Conservation (phyloP, 2,329 filamentous ascomycete genomes). For the Coniella lustricola region DNA sequence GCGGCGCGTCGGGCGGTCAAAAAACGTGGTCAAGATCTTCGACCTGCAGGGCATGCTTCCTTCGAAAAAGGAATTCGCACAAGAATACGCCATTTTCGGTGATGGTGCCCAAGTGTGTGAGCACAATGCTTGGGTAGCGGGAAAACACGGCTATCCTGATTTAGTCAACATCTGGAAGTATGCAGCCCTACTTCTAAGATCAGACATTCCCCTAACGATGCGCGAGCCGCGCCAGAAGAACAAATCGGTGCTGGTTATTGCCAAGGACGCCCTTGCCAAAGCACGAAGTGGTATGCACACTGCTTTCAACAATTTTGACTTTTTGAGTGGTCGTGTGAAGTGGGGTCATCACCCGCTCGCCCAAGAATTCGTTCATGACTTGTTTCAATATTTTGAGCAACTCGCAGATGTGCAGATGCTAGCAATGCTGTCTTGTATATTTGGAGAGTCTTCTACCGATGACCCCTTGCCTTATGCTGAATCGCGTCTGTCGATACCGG, state of each 20-base stretch:
- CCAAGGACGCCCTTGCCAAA: conserved; percentile 51
- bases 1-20: conserved; percentile 41
- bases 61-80: conserved; percentile 68
- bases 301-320: conserved; percentile 9
- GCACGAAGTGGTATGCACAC: conserved; percentile 21
- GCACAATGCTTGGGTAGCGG: conserved; percentile 75
- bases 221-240: conserved; percentile 46
- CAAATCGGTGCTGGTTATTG: conserved; percentile 62
- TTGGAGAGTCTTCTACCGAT: conserved; percentile 52
- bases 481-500: conserved; percentile 48
- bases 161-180: conserved; percentile 80
- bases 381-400: conserved; percentile 58
- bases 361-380: conserved; percentile 50
- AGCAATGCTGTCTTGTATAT: conserved; percentile 64
- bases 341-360: conserved; percentile 63
- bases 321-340: conserved; percentile 54
- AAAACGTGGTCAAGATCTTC: conserved; percentile 69
- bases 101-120: conserved; percentile 73
- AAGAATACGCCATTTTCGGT: conserved; percentile 77
- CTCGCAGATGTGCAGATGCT: conserved; percentile 62
- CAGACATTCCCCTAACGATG: conserved; percentile 65
- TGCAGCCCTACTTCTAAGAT: conserved; percentile 67
- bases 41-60: conserved; percentile 66
- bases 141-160: conserved; percentile 62
- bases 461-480: conserved; percentile 52